Evolutionary conservation across 371 early-diverging fungal genomes (phyloP), one percentile per base, ranked within the genome.

Genomic region (Modicella reniformis): DNA sequence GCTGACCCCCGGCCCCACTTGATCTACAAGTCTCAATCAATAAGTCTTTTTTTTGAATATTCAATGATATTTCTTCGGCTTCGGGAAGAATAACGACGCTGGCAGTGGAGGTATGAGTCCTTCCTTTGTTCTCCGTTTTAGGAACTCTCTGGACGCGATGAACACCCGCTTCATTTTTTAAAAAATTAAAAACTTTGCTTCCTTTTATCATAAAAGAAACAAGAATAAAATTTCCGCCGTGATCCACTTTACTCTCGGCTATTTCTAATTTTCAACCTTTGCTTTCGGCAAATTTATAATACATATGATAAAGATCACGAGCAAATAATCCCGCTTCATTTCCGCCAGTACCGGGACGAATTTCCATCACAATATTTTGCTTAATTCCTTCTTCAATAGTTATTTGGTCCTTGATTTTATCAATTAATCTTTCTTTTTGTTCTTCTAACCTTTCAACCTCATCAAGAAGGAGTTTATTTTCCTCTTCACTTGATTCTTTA

Each of bases 91-190:
- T 91, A 13, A 95, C 95, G 0, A 95, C 93, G 0, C 94, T 94
- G 25, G 91, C 85, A 0, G 95, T 95, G n/a, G 91, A 90, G 3
- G 95, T 95, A 80, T 95, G 95, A 2, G 93, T 88, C 21, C 95
- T 84, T 21, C 95, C 95, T 64, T 92, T 90, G 19, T 84, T 84
- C 80, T 95, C 95, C 2, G 95, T 95, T 3, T 86, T 87, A 17
- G 95, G 95, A 9, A 95, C 91, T 9, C 95, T 86, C 67, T 95
- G 95, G 3, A 94, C 95, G 29, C 93, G 73, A 65, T 94, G 94
- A 2, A 93, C 93, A 7, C 94, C 94, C 7, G 92, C 88, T 81
- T 95, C 95, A 75, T 86, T 92, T 82, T 90, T 92, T 50, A 95
- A 74, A 34, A 82, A 70, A 33, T 92, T 89, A 82, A 94, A 95